Evolutionary conservation across 2,329 filamentous ascomycete genomes (phyloP).

Genomic region (Sarocladium strictum): DNA sequence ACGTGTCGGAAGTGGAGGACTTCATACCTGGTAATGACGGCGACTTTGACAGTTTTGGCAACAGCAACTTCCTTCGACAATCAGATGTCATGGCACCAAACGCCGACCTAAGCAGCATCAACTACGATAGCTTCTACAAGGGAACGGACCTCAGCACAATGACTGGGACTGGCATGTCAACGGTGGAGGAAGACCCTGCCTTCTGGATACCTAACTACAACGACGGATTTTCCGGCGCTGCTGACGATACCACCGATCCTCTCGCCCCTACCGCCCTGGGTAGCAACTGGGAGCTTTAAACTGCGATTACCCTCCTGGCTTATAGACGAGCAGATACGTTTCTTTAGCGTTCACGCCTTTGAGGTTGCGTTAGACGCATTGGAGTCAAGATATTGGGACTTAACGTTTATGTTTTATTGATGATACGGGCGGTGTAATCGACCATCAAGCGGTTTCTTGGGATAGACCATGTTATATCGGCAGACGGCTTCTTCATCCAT

Average conservation of each 20-base stretch:
- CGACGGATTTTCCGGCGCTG: constrained; percentile 25
- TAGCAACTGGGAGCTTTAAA: constrained; percentile 31
- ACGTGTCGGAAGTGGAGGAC: constrained; percentile 63
- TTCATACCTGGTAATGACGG: constrained; percentile 42
- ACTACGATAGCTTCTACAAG: constrained; percentile 52
- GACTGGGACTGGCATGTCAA: constrained; percentile 36
- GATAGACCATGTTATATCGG: constrained; percentile 1
- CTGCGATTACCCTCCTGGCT: not conserved
- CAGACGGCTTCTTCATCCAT: not conserved
- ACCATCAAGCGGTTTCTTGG: not conserved
- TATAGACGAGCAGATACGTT: not conserved
- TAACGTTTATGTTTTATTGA: not conserved
- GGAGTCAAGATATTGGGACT: not conserved
- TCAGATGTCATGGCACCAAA: constrained; percentile 34
- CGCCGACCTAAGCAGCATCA: constrained; percentile 43
- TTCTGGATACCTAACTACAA: constrained; percentile 45
- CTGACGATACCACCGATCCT: constrained; percentile 30
- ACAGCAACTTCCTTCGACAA: constrained; percentile 40
- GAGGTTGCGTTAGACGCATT: not conserved
- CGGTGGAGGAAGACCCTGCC: constrained; percentile 46
- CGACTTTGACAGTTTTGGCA: constrained; percentile 41
- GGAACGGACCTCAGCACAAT: constrained; percentile 35
- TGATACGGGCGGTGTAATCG: not conserved
- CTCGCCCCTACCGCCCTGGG: constrained; percentile 24
- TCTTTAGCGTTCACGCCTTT: not conserved